Conservation (phyloP, 1,284 basidiomycete genomes). For the Blastosporella zonata region DNA sequence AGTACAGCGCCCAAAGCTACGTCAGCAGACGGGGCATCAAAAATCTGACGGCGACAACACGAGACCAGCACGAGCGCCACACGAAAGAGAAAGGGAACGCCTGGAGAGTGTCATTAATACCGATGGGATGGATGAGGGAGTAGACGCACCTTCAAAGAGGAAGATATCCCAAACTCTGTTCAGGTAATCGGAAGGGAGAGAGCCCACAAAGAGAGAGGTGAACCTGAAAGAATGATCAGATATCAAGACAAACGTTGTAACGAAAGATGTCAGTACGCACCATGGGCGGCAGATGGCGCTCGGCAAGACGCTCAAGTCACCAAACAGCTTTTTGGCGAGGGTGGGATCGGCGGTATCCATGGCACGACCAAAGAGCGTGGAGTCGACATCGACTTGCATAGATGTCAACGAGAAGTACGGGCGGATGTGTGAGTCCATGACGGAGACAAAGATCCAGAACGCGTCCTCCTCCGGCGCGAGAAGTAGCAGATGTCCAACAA, state of each 20-base stretch:
- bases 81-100: conserved; percentile 78
- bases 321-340: conserved; percentile 65
- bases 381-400: conserved; percentile 80
- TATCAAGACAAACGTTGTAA: neutral
- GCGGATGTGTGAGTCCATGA: conserved; percentile 79
- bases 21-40: conserved; percentile 49
- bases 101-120: conserved; percentile 34
- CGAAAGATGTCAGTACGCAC: conserved; percentile 30
- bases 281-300: conserved; percentile 58
- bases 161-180: conserved; percentile 88
- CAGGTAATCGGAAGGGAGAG: conserved; percentile 74
- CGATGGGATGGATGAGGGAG: neutral
- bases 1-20: conserved; percentile 49
- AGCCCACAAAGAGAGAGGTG: conserved; percentile 69
- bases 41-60: conserved; percentile 57
- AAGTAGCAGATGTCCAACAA: conserved; percentile 77
- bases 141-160: conserved; percentile 70
- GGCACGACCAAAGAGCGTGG: conserved; percentile 72
- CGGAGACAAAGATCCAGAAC: conserved; percentile 88
- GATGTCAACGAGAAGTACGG: conserved; percentile 74
- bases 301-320: conserved; percentile 59
- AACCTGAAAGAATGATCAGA: conserved; percentile 47
- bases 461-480: conserved; percentile 89
- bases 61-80: conserved; percentile 74
- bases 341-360: conserved; percentile 67